A percentile compares a stretch with the other conserved stretches of the same genome.
These are phyloP conservation scores for Stropharia rugosoannulata DNA, from an alignment of 768 basidiomycete genomes.

Conservation along the genomic window DNA sequence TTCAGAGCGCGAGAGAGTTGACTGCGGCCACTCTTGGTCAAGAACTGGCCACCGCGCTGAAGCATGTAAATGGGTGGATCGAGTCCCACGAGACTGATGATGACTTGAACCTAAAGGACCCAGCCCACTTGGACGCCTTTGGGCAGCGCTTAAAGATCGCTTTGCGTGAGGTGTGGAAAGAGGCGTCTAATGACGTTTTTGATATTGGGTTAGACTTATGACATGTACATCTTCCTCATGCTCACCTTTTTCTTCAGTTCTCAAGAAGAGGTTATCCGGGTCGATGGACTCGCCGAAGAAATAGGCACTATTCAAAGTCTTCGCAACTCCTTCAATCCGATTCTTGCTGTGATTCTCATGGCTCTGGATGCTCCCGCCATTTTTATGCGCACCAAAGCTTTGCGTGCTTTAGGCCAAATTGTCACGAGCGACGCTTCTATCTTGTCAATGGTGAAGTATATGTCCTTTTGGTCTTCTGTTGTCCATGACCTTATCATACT, in stretches of 20 bases:
- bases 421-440: constrained; percentile 87
- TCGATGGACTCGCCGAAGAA: constrained; percentile 72
- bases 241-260: constrained; percentile 40
- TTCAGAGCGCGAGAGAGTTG: constrained; percentile 81
- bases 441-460: constrained; percentile 60
- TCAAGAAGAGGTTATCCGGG: constrained; percentile 65
- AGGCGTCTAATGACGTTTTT: constrained; percentile 69
- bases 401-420: constrained; percentile 86
- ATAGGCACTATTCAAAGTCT: constrained; percentile 77
- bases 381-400: constrained; percentile 92
- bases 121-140: constrained; percentile 42
- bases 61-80: constrained; percentile 52
- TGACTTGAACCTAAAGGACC: constrained; percentile 42
- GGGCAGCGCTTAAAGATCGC: constrained; percentile 60
- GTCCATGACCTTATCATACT: background rate
- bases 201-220: constrained; percentile 63
- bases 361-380: constrained; percentile 86
- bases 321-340: constrained; percentile 79
- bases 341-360: constrained; percentile 74
- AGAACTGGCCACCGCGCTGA: constrained; percentile 73
- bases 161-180: constrained; percentile 74
- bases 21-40: constrained; percentile 79
- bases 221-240: background rate
- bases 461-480: background rate
- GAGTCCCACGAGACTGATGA: constrained; percentile 44